Evolutionary conservation across 2,329 filamentous ascomycete species (phyloP).

Genomic region (Beauveria pseudobassiana): DNA sequence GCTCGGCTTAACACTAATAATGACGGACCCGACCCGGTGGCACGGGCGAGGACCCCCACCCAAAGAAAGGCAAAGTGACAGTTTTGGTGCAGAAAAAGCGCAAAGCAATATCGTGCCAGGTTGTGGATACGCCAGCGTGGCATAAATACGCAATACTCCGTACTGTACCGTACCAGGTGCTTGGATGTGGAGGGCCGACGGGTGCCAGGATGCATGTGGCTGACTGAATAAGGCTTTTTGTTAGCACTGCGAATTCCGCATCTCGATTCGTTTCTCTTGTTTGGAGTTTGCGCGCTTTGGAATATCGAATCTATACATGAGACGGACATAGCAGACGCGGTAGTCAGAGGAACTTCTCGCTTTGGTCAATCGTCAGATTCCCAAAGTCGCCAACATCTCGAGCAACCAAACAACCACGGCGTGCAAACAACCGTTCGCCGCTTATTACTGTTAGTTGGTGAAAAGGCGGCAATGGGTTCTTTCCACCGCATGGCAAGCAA

Average conservation of each 20-base stretch:
- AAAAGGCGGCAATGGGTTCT: no score
- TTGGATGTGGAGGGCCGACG: neutral
- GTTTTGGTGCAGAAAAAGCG: neutral
- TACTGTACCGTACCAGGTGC: neutral
- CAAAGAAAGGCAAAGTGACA: neutral
- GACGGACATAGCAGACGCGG: no score
- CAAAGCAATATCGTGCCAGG: neutral
- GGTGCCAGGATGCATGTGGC: no score
- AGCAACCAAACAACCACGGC: no score
- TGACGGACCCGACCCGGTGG: neutral
- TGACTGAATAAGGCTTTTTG: no score
- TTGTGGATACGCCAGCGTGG: slow-evolving; percentile 10
- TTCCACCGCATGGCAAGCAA: neutral
- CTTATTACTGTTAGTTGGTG: neutral
- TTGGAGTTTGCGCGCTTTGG: no score
- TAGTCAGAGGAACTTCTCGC: no score
- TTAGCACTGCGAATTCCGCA: no score
- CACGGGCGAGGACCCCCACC: neutral
- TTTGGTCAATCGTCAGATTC: no score
- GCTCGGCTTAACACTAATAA: neutral
- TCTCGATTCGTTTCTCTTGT: no score
- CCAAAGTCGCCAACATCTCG: no score
- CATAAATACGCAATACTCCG: neutral
- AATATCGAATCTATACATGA: no score
- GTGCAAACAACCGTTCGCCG: neutral